Percentiles rank a stretch among this genome's conserved stretches.
Evolutionary conservation across 306 rosid species (phyloP).

Genomic region (Crataegus laevigata): DNA sequence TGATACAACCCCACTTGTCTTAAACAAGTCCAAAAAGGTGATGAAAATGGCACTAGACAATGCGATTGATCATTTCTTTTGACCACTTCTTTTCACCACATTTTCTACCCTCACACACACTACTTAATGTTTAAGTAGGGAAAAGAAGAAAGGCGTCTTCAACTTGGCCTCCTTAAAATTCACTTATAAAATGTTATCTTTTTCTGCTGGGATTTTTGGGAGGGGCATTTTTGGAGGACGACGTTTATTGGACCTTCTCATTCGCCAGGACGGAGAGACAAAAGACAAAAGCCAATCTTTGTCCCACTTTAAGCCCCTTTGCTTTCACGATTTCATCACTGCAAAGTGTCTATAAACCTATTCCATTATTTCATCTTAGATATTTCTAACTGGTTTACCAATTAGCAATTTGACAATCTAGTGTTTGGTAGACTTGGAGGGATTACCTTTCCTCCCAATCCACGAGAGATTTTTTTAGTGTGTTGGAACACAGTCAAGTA

Average conservation of each 20-base stretch:
- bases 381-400: background rate
- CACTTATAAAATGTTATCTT: background rate
- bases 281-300: background rate
- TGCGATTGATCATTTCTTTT: too few species aligned
- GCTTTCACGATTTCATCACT: background rate
- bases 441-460: too few species aligned
- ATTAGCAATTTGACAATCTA: too few species aligned
- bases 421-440: too few species aligned
- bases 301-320: too few species aligned
- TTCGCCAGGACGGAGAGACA: background rate
- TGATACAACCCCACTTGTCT: too few species aligned
- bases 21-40: background rate
- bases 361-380: background rate
- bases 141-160: background rate
- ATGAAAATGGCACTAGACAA: background rate
- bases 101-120: background rate
- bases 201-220: background rate
- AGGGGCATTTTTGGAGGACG: background rate
- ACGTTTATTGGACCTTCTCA: background rate
- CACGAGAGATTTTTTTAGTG: too few species aligned
- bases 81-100: background rate
- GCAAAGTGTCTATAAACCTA: background rate
- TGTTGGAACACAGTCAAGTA: fast-evolving
- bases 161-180: background rate
- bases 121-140: too few species aligned